Evolutionary conservation across 345 rosid species (phyloP).

Genomic region (Corymbia maculata): DNA sequence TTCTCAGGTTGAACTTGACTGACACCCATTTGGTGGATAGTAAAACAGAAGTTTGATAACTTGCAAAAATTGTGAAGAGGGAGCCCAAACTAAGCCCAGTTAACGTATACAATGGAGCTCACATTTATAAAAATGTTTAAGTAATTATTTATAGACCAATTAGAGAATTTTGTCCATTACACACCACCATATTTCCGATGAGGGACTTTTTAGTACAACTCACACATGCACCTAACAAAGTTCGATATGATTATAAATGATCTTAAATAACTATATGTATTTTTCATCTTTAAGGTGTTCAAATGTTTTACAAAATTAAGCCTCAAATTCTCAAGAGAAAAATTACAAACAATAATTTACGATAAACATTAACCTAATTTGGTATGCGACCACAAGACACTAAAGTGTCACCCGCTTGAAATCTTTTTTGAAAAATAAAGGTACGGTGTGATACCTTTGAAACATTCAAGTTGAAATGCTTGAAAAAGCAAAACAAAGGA

Average conservation of each 20-base stretch:
- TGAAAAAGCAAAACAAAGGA: neutral
- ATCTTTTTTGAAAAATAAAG: neutral
- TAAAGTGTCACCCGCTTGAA: neutral
- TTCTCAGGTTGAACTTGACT: neutral
- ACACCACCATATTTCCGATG: neutral
- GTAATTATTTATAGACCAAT: neutral
- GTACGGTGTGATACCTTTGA: neutral
- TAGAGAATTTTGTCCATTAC: no score
- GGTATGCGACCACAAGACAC: no score
- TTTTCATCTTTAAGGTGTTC: neutral
- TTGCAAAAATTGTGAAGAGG: no score
- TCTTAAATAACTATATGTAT: neutral
- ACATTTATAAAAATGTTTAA: no score
- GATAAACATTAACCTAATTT: neutral
- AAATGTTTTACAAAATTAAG: no score
- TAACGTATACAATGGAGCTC: no score
- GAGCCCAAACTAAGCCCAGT: neutral
- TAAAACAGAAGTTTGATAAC: neutral
- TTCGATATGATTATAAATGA: neutral
- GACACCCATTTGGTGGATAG: no score
- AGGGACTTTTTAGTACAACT: neutral
- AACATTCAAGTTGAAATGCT: neutral
- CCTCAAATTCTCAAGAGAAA: neutral
- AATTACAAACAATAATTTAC: no score
- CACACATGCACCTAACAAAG: neutral